These are phyloP conservation scores for Leccinum imitatum DNA, from an alignment of 768 basidiomycete species.

Conservation along the genomic window DNA sequence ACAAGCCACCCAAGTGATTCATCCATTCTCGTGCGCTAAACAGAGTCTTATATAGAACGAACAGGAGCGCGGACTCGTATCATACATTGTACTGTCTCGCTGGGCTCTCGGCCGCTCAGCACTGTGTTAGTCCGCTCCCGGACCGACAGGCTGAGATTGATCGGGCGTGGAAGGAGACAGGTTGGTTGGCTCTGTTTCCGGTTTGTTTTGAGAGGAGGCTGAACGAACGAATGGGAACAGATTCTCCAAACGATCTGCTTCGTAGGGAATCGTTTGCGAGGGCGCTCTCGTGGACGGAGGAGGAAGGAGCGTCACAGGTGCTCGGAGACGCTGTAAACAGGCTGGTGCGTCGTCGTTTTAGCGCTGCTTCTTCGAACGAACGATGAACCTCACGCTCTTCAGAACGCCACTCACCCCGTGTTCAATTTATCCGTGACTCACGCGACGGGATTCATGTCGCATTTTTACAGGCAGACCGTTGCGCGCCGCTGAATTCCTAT, in stretches of 20 bases:
- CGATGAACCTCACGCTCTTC: background rate
- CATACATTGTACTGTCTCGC: conserved; percentile 93
- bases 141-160: conserved; percentile 35
- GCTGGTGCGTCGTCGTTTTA: conserved; percentile 44
- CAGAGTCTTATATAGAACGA: background rate
- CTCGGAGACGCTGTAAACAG: conserved; percentile 64
- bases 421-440: conserved; percentile 76
- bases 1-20: conserved; percentile 91
- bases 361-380: background rate
- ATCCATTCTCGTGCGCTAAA: background rate
- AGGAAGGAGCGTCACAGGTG: conserved; percentile 53
- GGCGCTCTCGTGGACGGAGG: conserved; percentile 66
- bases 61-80: conserved; percentile 86
- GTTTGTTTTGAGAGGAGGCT: background rate
- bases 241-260: conserved; percentile 23
- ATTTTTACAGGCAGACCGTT: conserved; percentile 67
- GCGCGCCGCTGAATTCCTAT: conserved; percentile 23
- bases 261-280: conserved; percentile 51
- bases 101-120: conserved; percentile 88
- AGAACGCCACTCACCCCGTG: conserved; percentile 84
- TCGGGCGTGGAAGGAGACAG: conserved; percentile 37
- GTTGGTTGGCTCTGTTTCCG: conserved; percentile 12
- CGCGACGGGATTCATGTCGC: conserved; percentile 60
- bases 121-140: conserved; percentile 57
- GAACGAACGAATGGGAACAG: conserved; percentile 22